Percentiles rank a stretch among this genome's conserved stretches.
Evolutionary conservation across 257 asterid species (phyloP).

Genomic region (Solanum sparsipilum): DNA sequence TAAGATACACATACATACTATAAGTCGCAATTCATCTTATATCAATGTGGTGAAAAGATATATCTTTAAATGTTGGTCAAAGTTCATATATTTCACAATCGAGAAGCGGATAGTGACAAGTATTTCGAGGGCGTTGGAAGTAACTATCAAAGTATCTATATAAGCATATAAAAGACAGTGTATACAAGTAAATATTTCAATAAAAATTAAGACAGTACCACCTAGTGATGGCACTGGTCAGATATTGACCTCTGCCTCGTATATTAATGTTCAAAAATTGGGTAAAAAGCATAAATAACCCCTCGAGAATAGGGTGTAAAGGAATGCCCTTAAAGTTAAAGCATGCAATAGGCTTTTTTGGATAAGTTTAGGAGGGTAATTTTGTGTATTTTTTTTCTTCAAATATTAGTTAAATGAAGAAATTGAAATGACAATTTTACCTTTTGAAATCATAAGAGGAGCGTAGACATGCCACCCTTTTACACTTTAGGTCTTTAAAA

Average conservation of each 20-base stretch:
- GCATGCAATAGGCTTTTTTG: not conserved
- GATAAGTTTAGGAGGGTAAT: not conserved
- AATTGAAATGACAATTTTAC: not conserved
- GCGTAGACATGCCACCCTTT: not conserved
- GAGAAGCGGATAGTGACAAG: not conserved
- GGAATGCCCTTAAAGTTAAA: not conserved
- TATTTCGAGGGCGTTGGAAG: not conserved
- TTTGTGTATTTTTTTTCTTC: not conserved
- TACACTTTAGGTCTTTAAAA: not conserved
- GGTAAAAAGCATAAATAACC: not conserved
- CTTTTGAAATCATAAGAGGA: not conserved
- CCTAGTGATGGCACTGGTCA: not conserved
- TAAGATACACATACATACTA: not conserved
- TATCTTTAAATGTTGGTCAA: not conserved
- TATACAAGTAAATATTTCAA: not conserved
- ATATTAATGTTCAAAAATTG: not conserved
- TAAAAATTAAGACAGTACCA: not conserved
- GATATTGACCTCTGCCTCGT: not conserved
- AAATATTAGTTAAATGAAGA: not conserved
- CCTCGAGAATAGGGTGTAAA: not conserved
- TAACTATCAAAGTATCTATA: not conserved
- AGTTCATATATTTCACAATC: not conserved
- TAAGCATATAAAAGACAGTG: not conserved
- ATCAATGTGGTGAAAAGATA: not conserved
- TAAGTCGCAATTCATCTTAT: not conserved